A percentile compares a stretch with the other conserved stretches of the same genome.
These are phyloP conservation scores for Eimeria falciformis DNA, from an alignment of 169 alveolate genomes.

Conservation along the genomic window DNA sequence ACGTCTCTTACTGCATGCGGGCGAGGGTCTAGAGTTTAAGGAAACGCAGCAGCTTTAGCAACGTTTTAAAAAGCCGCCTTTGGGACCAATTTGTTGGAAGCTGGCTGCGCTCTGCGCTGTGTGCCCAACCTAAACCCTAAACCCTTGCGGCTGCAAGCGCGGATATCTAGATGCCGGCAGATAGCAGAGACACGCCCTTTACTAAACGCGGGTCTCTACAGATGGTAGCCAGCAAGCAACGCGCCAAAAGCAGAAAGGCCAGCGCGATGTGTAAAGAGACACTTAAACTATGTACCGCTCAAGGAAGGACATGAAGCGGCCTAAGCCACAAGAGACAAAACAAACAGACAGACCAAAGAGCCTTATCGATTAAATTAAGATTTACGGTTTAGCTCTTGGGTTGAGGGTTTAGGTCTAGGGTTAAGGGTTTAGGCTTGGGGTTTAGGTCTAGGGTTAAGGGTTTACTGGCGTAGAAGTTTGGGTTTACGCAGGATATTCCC, in stretches of 20 bases:
- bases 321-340: neutral
- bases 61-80: too few relatives aligned
- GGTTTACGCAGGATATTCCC: constrained; percentile 54
- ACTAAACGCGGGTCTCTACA: too few relatives aligned
- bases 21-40: too few relatives aligned
- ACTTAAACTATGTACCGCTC: neutral
- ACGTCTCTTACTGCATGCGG: too few relatives aligned
- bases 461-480: constrained; percentile 43
- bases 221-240: too few relatives aligned
- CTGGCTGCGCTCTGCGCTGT: too few relatives aligned
- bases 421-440: neutral
- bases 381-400: neutral
- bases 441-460: neutral
- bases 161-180: too few relatives aligned
- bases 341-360: neutral
- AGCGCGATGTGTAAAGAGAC: too few relatives aligned
- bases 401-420: neutral
- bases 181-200: too few relatives aligned
- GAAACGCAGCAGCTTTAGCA: too few relatives aligned
- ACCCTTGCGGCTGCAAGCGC: neutral
- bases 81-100: too few relatives aligned
- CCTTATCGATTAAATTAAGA: neutral
- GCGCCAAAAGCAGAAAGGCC: too few relatives aligned
- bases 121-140: neutral
- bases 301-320: neutral